Base-by-base conservation (phyloP, 2,329 filamentous ascomycete genomes). In the Penicillium fuscoglaucum region DNA sequence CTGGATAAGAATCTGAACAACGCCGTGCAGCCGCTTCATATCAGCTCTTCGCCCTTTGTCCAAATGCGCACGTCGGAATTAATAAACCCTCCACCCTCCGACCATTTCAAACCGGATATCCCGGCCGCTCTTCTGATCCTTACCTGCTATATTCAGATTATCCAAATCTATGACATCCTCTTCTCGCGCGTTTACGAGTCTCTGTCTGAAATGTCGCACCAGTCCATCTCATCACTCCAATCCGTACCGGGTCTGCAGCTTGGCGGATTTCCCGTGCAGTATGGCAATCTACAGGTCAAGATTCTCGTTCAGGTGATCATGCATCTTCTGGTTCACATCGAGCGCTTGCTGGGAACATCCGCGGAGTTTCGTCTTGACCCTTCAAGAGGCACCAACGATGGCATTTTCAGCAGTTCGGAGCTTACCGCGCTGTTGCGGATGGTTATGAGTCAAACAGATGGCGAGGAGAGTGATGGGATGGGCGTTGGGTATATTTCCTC, bases 141-240 rank as follows among this genome's bases (percentile, higher is more conserved):
- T 4, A 49, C 46, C 29, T 49, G 46, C 46, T 49, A 49, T 13
- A 49, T 49, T 49, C 46, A 49, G 13, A 49, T 49, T 49, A 37
- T 49, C 46, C 46, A 24, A 13, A 49, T 49, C 46, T 49, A 37
- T 49, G 17, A 49, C 19, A 21, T 37, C 9, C 29, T 49, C 46
- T 49, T 26, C 12, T n/a, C 13, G 31, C 46, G 31, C 12, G 46
- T 49, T 19, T 49, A 7, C 19, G 46, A 49, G 46, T 49, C 46
- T 49, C 31, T 49, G 6, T 49, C 46, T 15, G 46, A 37, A 26
- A 49, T 49, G 46, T 49, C 46, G 31, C 46, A 37, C 46, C 46
- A 49, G 46, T 49, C 29, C 19, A 49, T 49, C 31, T 49, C 46
- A 49, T 48, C 46, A 8, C 46, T 48, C 29, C 46, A 48, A 48